These are phyloP conservation scores for Copromyces sp. DNA, from an alignment of 495 filamentous ascomycete species.

Conservation along the genomic window DNA sequence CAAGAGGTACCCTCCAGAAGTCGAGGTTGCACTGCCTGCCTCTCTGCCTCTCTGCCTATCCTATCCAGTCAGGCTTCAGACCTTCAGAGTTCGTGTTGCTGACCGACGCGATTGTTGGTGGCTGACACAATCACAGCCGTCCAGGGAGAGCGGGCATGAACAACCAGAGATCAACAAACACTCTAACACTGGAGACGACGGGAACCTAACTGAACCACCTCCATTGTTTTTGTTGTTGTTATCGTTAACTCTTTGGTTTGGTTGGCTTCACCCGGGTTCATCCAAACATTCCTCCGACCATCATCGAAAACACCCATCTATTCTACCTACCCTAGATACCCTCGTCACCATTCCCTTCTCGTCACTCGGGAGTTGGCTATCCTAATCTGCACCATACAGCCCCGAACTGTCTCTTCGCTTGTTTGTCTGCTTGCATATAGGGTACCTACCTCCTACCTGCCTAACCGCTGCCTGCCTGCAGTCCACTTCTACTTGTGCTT, in stretches of 20 bases:
- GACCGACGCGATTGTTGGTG: not conserved
- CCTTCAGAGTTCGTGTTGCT: not conserved
- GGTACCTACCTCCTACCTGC: not conserved
- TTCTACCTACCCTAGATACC: not conserved
- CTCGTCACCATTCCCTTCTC: not conserved
- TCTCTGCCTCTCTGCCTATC: not conserved
- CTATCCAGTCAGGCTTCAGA: not conserved
- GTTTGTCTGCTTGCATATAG: not conserved
- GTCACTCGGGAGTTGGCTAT: not conserved
- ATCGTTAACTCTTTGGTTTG: not conserved
- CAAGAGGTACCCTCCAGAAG: not conserved
- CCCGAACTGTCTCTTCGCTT: not conserved
- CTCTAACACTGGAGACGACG: not conserved
- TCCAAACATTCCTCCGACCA: not conserved
- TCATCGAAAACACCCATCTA: not conserved
- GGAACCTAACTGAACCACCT: not conserved
- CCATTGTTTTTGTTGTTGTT: not conserved
- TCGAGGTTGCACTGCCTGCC: not conserved
- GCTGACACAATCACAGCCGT: not conserved
- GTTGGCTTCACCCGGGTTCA: not conserved
- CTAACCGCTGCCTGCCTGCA: not conserved
- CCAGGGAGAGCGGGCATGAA: not conserved
- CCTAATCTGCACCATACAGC: not conserved
- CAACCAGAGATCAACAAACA: not conserved
- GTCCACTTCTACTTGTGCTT: not conserved